phyloP scores from a whole-genome alignment of 2,329 filamentous ascomycete species.

The Colletotrichum plurivorum region DNA sequence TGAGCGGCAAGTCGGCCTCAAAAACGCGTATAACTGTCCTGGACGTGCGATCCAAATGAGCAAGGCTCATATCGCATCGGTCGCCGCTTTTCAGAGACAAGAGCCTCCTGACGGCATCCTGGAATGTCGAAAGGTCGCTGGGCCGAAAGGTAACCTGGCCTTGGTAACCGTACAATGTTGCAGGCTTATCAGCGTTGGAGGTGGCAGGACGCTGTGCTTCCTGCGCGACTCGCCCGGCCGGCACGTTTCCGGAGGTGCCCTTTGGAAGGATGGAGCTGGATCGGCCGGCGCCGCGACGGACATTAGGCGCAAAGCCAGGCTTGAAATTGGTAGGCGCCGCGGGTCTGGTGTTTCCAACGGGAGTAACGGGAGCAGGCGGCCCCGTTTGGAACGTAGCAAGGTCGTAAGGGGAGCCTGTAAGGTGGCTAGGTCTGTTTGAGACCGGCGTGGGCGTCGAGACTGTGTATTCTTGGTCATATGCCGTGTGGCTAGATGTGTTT shows the following conservation, averaged over 20 bases:
- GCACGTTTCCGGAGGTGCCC: background rate
- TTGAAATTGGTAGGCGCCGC: background rate
- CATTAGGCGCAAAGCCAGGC: background rate
- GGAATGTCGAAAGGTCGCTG: conserved; percentile 41
- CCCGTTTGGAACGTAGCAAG: background rate
- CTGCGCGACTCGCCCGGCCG: background rate
- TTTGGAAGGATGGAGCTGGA: background rate
- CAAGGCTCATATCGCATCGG: conserved; percentile 19
- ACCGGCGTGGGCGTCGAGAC: background rate
- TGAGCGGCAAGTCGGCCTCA: conserved; percentile 6
- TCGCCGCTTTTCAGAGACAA: conserved; percentile 41
- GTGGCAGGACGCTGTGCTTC: background rate
- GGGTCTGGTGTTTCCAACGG: background rate
- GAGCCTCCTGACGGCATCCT: conserved; percentile 44
- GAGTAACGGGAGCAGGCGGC: background rate
- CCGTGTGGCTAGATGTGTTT: background rate
- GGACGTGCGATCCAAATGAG: conserved; percentile 14
- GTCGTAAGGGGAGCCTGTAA: background rate
- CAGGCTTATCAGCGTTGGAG: background rate
- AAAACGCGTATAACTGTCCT: background rate
- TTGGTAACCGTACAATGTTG: conserved; percentile 45
- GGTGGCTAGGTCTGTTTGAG: background rate
- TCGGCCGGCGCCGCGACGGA: background rate
- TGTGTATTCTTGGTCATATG: background rate
- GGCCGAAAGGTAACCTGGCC: conserved; percentile 50